Conservation (phyloP, 495 filamentous ascomycete genomes). For the Aspergillus taichungensis region DNA sequence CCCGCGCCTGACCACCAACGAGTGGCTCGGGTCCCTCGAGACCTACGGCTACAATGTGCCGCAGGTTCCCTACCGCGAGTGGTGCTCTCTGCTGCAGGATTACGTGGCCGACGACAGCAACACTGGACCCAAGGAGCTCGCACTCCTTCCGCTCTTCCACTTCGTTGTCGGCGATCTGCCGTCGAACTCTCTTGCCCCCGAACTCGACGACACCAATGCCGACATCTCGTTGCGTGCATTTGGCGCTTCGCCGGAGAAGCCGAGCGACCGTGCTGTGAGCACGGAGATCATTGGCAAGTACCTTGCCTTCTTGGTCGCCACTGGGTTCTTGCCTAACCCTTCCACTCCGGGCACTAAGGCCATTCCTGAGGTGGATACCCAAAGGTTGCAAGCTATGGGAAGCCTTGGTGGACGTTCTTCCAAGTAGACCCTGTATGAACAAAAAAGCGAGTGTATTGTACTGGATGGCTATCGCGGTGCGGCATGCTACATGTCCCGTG, state of each 20-base stretch:
- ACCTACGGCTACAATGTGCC: slow-evolving; percentile 70
- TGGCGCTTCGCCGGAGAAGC: slow-evolving; percentile 46
- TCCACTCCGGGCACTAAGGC: too few relatives aligned
- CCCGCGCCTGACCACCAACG: slow-evolving; percentile 69
- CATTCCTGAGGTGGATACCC: too few relatives aligned
- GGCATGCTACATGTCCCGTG: too few relatives aligned
- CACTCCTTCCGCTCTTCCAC: slow-evolving; percentile 83
- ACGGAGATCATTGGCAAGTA: slow-evolving; percentile 64
- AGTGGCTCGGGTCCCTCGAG: slow-evolving; percentile 63
- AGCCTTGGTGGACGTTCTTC: too few relatives aligned
- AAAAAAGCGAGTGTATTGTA: too few relatives aligned
- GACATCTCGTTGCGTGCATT: slow-evolving; percentile 52
- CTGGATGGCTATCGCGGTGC: too few relatives aligned
- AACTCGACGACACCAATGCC: slow-evolving; percentile 71
- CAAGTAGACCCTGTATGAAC: too few relatives aligned
- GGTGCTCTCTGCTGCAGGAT: slow-evolving; percentile 44
- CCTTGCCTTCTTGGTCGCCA: slow-evolving; percentile 58
- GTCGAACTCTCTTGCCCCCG: slow-evolving; percentile 65
- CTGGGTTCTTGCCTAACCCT: slow-evolving; percentile 54
- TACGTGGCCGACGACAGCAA: slow-evolving; percentile 55
- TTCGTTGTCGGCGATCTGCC: slow-evolving; percentile 77
- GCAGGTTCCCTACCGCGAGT: slow-evolving; percentile 54
- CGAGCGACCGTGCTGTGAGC: slow-evolving; percentile 38
- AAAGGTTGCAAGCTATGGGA: too few relatives aligned
- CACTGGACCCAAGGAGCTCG: slow-evolving; percentile 54